A percentile compares a stretch with the other conserved stretches of the same genome.
Evolutionary conservation across 2,329 filamentous ascomycete genomes (phyloP).

Genomic region (Akanthomyces dipterigenus): DNA sequence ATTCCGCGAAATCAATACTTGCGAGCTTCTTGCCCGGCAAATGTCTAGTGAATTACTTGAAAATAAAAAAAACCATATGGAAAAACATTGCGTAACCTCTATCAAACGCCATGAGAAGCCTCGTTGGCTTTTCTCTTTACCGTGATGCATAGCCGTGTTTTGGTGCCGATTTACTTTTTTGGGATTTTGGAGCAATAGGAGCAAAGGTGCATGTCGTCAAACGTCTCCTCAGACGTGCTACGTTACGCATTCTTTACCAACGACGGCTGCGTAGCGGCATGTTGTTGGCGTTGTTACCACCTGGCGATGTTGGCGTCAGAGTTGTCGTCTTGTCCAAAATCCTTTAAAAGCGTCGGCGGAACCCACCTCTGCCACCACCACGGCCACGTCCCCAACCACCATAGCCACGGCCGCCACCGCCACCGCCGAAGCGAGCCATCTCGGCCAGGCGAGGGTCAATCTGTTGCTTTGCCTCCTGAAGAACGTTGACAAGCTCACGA

Average conservation of each 20-base stretch:
- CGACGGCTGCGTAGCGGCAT: constrained; percentile 43
- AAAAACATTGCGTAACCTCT: constrained; percentile 21
- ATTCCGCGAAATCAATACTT: constrained; percentile 5
- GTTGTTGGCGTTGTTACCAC: constrained; percentile 44
- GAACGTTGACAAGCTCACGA: constrained; percentile 88
- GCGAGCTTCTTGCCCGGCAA: constrained; percentile 6
- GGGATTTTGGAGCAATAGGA: constrained; percentile 1
- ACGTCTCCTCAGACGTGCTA: constrained; percentile 6
- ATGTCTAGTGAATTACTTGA: constrained; percentile 11
- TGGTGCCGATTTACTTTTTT: constrained; percentile 3
- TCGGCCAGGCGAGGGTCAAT: constrained; percentile 93
- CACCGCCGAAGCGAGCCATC: constrained; percentile 89
- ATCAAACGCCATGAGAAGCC: constrained; percentile 23
- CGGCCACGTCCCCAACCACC: constrained; percentile 65
- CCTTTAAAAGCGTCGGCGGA: constrained; percentile 24
- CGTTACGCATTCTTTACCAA: constrained; percentile 34
- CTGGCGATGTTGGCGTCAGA: constrained; percentile 23
- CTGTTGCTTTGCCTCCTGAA: constrained; percentile 92
- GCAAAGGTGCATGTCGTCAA: constrained; percentile 9
- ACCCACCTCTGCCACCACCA: constrained; percentile 44
- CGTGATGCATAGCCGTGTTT: constrained; percentile 7
- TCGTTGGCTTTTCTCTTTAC: constrained; percentile 14
- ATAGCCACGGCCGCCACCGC: constrained; percentile 69
- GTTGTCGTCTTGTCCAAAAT: constrained; percentile 18
- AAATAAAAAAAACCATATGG: constrained; percentile 9